These are phyloP conservation scores for Conticribra weissflogii DNA, from an alignment of 108 stramenopile species.

Conservation along the genomic window DNA sequence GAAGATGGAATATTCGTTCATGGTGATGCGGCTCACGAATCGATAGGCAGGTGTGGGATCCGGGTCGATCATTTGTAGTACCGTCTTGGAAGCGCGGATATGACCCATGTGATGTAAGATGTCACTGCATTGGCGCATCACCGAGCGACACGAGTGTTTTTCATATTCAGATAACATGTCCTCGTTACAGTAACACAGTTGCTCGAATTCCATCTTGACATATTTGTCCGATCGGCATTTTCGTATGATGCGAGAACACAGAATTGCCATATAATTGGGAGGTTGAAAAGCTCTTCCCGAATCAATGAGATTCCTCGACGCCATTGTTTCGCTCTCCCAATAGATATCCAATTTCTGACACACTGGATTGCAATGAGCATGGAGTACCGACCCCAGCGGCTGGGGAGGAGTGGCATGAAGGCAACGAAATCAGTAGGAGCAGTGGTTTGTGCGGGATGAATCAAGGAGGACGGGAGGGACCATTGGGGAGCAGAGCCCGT, in stretches of 20 bases:
- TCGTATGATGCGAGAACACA: constrained; percentile 23
- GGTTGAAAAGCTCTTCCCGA: neutral
- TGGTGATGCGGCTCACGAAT: constrained; percentile 49
- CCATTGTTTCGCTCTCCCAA: too few species aligned
- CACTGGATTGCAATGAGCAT: neutral
- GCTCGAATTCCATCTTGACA: too few species aligned
- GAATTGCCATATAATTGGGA: constrained; percentile 31
- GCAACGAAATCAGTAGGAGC: constrained; percentile 58
- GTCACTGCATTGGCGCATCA: constrained; percentile 25
- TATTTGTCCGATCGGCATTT: too few species aligned
- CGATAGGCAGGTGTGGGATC: constrained; percentile 15
- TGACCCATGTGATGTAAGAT: constrained; percentile 17
- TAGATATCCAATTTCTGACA: too few species aligned
- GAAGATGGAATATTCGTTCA: constrained; percentile 68
- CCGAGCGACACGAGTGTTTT: constrained; percentile 16
- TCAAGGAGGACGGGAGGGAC: constrained; percentile 62
- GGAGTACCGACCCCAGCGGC: neutral
- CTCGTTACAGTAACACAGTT: too few species aligned
- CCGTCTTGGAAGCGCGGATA: constrained; percentile 5
- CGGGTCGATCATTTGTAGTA: constrained; percentile 6
- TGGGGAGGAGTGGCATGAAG: constrained; percentile 5
- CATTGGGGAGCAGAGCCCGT: constrained; percentile 43
- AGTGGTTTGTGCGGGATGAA: constrained; percentile 39
- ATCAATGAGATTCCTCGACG: neutral
- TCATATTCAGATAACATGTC: constrained; percentile 28